phyloP scores from a whole-genome alignment of 1,284 basidiomycete species.

The Jaminaea rosea region DNA sequence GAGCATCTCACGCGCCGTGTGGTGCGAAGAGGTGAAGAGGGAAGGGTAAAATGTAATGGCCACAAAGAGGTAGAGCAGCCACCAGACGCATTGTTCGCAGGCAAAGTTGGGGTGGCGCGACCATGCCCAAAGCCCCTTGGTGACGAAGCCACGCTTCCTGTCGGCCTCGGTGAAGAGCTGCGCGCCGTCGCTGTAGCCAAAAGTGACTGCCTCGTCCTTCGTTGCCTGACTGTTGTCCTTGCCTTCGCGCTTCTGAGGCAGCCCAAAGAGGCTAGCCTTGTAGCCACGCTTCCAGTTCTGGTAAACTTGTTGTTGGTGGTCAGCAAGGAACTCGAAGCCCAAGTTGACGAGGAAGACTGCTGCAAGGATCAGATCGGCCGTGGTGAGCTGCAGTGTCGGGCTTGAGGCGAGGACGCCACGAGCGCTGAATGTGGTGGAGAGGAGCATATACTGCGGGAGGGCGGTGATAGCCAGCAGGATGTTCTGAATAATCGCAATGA shows the following conservation, averaged over 20 bases:
- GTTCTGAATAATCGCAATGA: conserved; percentile 71
- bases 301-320: conserved; percentile 82
- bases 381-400: conserved; percentile 50
- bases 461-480: conserved; percentile 59
- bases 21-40: conserved; percentile 52
- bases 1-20: conserved; percentile 29
- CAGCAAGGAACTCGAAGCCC: conserved; percentile 66
- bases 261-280: conserved; percentile 16
- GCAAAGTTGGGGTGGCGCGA: conserved; percentile 83
- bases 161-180: conserved; percentile 51
- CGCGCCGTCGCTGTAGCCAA: too few relatives aligned
- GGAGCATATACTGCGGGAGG: conserved; percentile 55
- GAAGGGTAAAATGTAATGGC: conserved; percentile 51
- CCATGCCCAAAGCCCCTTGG: conserved; percentile 73
- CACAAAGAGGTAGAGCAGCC: conserved; percentile 55
- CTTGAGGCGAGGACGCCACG: conserved; percentile 50
- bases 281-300: conserved; percentile 63
- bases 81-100: conserved; percentile 72
- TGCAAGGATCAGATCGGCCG: conserved; percentile 62
- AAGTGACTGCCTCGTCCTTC: neutral
- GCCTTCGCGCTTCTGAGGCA: conserved; percentile 7
- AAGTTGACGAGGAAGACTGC: conserved; percentile 57
- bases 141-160: conserved; percentile 70
- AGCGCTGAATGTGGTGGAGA: conserved; percentile 23
- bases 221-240: neutral